A percentile compares a stretch with the other conserved stretches of the same genome.
These are phyloP conservation scores for Crithidia sp. DNA, from an alignment of 208 protist species.

Conservation along the genomic window DNA sequence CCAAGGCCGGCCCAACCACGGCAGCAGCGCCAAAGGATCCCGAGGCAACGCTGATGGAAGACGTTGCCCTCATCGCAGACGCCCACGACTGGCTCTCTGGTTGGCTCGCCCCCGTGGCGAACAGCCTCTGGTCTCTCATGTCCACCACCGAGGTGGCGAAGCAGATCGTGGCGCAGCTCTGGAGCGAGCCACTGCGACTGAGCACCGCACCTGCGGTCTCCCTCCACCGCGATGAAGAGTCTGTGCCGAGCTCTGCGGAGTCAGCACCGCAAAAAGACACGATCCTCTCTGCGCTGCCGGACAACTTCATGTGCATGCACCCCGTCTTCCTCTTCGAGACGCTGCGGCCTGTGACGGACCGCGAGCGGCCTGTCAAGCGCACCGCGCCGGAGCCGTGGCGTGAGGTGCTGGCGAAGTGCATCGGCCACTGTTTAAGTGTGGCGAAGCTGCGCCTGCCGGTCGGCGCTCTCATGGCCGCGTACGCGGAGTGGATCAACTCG, in stretches of 20 bases:
- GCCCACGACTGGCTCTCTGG: constrained; percentile 34
- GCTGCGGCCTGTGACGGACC: constrained; percentile 15
- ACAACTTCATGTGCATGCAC: constrained; percentile 43
- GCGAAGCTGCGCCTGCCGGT: constrained; percentile 58
- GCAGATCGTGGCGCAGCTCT: constrained; percentile 30
- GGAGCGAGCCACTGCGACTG: constrained; percentile 28
- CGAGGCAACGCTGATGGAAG: constrained; percentile 22
- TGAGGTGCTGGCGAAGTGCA: constrained; percentile 21
- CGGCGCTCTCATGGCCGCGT: constrained; percentile 55
- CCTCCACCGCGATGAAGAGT: constrained; percentile 10
- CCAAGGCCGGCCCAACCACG: not conserved
- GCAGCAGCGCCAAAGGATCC: constrained; percentile 7
- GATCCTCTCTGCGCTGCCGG: constrained; percentile 25
- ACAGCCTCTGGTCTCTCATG: constrained; percentile 20
- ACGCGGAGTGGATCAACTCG: constrained; percentile 51
- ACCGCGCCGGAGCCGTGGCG: constrained; percentile 17
- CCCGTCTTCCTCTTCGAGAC: constrained; percentile 41
- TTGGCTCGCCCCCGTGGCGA: constrained; percentile 24
- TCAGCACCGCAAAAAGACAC: constrained; percentile 1
- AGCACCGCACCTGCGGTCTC: not conserved
- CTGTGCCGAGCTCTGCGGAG: not conserved
- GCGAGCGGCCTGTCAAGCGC: not conserved
- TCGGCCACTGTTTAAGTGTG: constrained; percentile 50
- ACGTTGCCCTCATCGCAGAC: constrained; percentile 20
- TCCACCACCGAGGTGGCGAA: constrained; percentile 37